A percentile compares a stretch with the other conserved stretches of the same genome.
These are phyloP conservation scores for Dittrichia graveolens DNA, from an alignment of 129 eudicot species.

Conservation along the genomic window DNA sequence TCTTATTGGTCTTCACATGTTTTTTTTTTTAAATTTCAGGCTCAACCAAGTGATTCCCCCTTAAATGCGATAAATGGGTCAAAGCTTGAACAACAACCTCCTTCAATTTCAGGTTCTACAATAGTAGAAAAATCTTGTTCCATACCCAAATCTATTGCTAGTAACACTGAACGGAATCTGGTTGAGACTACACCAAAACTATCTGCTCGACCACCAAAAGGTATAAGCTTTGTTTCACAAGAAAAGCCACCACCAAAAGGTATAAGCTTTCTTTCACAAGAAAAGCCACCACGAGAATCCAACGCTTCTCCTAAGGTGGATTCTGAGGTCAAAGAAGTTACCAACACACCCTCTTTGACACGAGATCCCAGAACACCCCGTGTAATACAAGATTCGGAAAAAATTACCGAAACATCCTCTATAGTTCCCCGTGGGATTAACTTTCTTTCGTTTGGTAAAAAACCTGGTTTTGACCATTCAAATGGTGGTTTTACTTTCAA, in stretches of 20 bases:
- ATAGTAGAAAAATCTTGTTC: slow-evolving; percentile 32
- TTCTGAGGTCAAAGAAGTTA: slow-evolving; percentile 24
- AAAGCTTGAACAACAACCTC: slow-evolving; percentile 34
- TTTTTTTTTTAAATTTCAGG: slow-evolving; percentile 27
- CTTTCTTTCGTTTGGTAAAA: slow-evolving; percentile 57
- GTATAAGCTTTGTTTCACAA: slow-evolving; percentile 50
- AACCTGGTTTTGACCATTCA: slow-evolving; percentile 27
- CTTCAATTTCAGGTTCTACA: slow-evolving; percentile 34
- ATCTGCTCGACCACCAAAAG: slow-evolving; percentile 50
- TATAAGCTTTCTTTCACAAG: slow-evolving; percentile 47
- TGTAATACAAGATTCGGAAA: slow-evolving; percentile 26
- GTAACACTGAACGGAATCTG: slow-evolving; percentile 25
- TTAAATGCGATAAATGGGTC: slow-evolving; percentile 15
- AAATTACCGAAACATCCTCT: slow-evolving; percentile 26
- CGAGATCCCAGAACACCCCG: slow-evolving; percentile 24
- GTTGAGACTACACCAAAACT: slow-evolving; percentile 28
- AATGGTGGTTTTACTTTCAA: slow-evolving; percentile 20
- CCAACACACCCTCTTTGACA: slow-evolving; percentile 14
- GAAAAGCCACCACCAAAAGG: slow-evolving; percentile 42
- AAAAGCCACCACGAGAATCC: slow-evolving; percentile 30
- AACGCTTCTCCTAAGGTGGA: slow-evolving; percentile 30
- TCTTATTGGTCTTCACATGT: not conserved
- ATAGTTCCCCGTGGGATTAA: slow-evolving; percentile 58
- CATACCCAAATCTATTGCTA: slow-evolving; percentile 18
- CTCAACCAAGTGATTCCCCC: slow-evolving; percentile 35